Evolutionary conservation across 768 basidiomycete species (phyloP), one percentile per base, ranked within the genome.

Genomic region (Hypsizygus marmoreus): DNA sequence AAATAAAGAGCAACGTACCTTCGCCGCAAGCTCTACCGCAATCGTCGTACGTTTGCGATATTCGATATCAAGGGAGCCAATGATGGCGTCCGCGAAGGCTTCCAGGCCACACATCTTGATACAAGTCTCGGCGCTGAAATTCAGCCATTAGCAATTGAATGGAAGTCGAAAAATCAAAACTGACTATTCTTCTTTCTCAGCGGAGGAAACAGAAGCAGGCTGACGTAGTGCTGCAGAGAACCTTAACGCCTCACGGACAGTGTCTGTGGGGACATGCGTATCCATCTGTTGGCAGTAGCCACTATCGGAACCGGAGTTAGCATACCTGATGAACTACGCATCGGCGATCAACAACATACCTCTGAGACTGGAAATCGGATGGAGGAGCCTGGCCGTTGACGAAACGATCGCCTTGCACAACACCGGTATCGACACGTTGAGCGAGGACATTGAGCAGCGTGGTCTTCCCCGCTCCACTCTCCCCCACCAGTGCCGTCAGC

Each of bases 211-310:
- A 1, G 74, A 71, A 1, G 73, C 60, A 0, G 88, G 88, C 59
- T 92, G 91, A 25, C 91, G 84, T 24, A 93, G 70, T 40, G 76
- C 80, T 2, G 91, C 91, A 1, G 90, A 92, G 66, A 91, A 86
- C 30, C 80, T 66, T 7, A 94, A 69, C 1, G 91, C 89, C 58
- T 94, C 89, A 20, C 88, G 79, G 11, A 94, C 90, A 6, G 89
- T 93, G 2, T 81, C 67, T 6, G 83, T 81, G 19, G 81, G 76
- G 14, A 86, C 74, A 65, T 94, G 92, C 0, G 82, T 86, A 54
- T 91, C 90, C 73, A 80, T 80, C 59, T 95, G 93, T 58, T 95
- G 91, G 47, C 86, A 88, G 57, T 92, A 95, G 0, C 89, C 91
- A 37, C 83, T 86, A 22, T 6, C 47, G 31, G 50, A 45, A 22